Base-by-base conservation (phyloP, 805 yeast genomes). In the Saccharomycodes ludwigii region DNA sequence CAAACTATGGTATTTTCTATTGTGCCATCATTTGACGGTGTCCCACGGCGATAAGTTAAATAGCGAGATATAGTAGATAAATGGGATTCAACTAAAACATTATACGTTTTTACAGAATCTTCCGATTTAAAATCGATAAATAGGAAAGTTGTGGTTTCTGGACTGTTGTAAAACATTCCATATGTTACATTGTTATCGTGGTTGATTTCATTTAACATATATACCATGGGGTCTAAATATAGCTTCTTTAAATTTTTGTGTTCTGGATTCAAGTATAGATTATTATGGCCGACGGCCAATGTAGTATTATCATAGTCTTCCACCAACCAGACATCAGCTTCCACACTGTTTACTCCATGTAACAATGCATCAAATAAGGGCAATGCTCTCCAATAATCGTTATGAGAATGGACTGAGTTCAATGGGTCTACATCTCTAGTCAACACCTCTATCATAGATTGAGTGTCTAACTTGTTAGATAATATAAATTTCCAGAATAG, bases 91-190 rank as follows among this genome's bases (percentile, higher is more conserved):
- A 60, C 54, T 21, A 80, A 52, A 14, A 57, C 49, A 2, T 55
- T 50, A 49, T 68, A 76, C 1, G 75, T 66, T 15, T 42, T 37
- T 3, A 23, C 34, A n/a, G 47, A 44, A 2, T 57, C 58, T 15
- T 55, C 52, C n/a, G 79, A 71, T 44, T 76, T 76, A 42, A 75
- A 59, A 50, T 80, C 88, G 42, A 79, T 59, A 56, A 74, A 72
- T 19, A 79, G 54, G 47, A 66, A 72, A 13, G 76, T 50, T 2
- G 82, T 69, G n/a, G 60, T 52, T 31, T 56, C 61, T 29, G 66
- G 65, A 7, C 58, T 48, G 21, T 66, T 58, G 40, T 56, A 65
- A 35, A 63, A 67, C 3, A 66, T 50, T 11, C 71, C 73, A 37
- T 59, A 34, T 14, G 43, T 42, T 37, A 49, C 34, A 4, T 26